Conservation (phyloP, 2,329 filamentous ascomycete genomes). For the Alternaria sp. region DNA sequence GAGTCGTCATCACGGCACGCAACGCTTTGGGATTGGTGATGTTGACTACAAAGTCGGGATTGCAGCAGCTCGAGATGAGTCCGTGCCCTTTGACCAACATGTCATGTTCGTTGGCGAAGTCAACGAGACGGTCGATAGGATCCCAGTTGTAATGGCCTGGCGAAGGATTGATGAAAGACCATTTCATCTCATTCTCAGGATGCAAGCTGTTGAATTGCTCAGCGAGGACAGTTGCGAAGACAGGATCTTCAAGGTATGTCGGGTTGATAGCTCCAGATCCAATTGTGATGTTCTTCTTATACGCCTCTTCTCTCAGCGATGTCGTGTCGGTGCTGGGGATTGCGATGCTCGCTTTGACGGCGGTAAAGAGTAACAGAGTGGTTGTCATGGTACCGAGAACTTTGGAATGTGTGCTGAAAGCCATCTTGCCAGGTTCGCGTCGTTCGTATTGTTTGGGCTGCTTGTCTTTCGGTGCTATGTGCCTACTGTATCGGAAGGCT, state of each 20-base stretch:
- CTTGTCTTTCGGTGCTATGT: background rate
- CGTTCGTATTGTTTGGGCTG: background rate
- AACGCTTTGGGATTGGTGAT: conserved; percentile 9
- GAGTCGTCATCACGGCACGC: conserved; percentile 13
- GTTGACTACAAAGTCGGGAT: conserved; percentile 12
- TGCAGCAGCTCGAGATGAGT: conserved; percentile 19
- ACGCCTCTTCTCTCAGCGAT: conserved; percentile 2
- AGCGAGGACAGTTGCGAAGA: conserved; percentile 11
- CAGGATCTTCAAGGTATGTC: conserved; percentile 9
- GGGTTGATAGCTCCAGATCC: conserved; percentile 11
- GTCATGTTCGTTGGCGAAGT: conserved; percentile 7
- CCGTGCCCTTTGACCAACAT: conserved; percentile 17
- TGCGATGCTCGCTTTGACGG: background rate
- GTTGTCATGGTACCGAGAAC: background rate
- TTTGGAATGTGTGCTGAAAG: background rate
- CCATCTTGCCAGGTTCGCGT: background rate
- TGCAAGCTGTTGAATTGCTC: conserved; percentile 16
- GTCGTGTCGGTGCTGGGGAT: conserved; percentile 8
- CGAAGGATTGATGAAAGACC: conserved; percentile 4
- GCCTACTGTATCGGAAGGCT: background rate
- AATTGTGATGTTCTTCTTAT: conserved; percentile 6
- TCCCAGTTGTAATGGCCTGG: conserved; percentile 14
- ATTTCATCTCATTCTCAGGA: conserved; percentile 17
- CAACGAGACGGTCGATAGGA: conserved; percentile 1
- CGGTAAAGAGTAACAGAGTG: background rate